Conservation (phyloP, 192 early-diverging fungal species). For the Coemansia sp. region DNA sequence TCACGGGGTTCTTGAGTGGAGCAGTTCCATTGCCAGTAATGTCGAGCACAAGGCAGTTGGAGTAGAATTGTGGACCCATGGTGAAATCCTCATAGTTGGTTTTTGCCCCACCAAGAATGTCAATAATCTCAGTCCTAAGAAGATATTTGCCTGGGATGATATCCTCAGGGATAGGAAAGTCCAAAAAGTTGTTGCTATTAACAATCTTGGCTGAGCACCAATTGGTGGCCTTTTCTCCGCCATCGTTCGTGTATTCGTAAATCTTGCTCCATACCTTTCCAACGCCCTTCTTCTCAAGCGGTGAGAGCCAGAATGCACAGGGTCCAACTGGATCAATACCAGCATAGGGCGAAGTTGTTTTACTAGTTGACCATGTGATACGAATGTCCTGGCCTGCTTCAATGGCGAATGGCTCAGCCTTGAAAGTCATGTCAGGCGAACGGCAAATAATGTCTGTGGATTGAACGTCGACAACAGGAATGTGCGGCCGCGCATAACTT, state of each 20-base stretch:
- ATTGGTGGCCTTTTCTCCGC: background rate
- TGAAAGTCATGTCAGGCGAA: background rate
- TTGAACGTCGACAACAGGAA: background rate
- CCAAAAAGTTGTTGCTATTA: background rate
- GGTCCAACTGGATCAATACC: background rate
- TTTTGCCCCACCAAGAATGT: background rate
- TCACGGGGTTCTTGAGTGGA: background rate
- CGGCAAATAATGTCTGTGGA: background rate
- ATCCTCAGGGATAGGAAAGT: background rate
- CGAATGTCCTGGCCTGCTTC: background rate
- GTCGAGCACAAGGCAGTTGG: background rate
- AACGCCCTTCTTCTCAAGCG: background rate
- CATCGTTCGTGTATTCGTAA: background rate
- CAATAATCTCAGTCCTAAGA: background rate
- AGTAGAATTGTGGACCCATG: background rate
- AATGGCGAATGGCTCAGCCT: background rate
- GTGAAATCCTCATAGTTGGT: conserved; percentile 1
- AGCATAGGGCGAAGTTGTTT: background rate
- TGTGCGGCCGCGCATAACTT: background rate
- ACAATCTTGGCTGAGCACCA: background rate
- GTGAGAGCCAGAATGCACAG: background rate
- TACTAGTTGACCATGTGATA: background rate
- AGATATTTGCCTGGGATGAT: background rate
- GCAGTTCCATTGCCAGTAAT: background rate
- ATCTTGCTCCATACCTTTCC: conserved; percentile 1